Evolutionary conservation across 495 filamentous ascomycete species (phyloP).

Genomic region (Paragyromitra xinjiangensis): DNA sequence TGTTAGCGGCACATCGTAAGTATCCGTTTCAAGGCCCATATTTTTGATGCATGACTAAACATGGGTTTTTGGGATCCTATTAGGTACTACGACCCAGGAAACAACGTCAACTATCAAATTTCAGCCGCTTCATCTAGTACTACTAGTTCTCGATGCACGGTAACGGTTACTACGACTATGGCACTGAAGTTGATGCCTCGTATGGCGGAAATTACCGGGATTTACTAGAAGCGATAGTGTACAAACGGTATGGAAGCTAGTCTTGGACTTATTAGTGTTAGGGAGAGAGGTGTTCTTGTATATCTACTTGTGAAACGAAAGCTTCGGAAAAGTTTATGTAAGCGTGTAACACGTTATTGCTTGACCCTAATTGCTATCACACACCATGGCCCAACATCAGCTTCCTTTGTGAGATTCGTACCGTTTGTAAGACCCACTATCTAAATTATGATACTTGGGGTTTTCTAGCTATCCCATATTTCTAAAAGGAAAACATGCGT

Average conservation of each 20-base stretch:
- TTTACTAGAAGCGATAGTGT: background rate
- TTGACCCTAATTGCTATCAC: no score
- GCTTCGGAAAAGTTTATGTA: background rate
- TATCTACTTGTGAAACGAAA: background rate
- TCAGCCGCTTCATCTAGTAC: slow-evolving; percentile 11
- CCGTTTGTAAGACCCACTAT: background rate
- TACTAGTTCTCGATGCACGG: slow-evolving; percentile 10
- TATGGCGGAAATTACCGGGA: slow-evolving; percentile 16
- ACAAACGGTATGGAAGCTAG: background rate
- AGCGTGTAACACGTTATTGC: no score
- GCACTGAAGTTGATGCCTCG: slow-evolving; percentile 28
- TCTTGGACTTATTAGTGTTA: background rate
- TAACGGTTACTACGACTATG: slow-evolving; percentile 34
- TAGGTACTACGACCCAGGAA: slow-evolving; percentile 56
- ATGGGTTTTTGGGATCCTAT: background rate
- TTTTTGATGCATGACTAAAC: background rate
- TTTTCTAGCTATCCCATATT: background rate
- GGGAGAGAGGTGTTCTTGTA: background rate
- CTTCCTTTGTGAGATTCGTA: background rate
- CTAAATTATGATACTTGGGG: background rate
- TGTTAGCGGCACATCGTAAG: slow-evolving; percentile 44
- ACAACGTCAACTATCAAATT: slow-evolving; percentile 51
- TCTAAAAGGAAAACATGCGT: background rate
- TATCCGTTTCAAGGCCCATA: background rate
- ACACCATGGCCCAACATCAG: background rate